Conservation (phyloP, 345 rosid genomes). For the Psidium friedrichsthalianum region DNA sequence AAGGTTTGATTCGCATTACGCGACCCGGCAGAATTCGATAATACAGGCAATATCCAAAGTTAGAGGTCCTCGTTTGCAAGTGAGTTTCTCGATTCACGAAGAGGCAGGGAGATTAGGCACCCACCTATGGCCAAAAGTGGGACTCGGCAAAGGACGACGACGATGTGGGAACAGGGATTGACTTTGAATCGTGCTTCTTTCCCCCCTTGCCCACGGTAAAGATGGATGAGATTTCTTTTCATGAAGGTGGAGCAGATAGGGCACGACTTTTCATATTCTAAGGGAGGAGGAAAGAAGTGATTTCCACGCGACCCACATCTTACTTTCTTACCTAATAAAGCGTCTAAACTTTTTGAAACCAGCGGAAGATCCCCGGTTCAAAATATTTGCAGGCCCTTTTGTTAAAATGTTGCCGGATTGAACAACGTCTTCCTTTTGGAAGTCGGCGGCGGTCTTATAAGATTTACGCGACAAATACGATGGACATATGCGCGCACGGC, state of each 20-base stretch:
- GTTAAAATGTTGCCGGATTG: not conserved
- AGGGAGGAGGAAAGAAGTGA: not conserved
- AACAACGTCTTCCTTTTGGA: not conserved
- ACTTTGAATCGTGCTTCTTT: not conserved
- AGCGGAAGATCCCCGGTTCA: rapidly evolving
- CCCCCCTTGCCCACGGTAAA: not conserved
- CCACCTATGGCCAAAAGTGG: not conserved
- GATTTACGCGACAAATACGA: not conserved
- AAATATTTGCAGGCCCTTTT: rapidly evolving
- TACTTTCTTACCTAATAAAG: not conserved
- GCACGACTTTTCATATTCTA: not conserved
- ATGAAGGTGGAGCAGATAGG: not conserved
- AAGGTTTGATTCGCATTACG: not conserved
- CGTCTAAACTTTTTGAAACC: rapidly evolving
- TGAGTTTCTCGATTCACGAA: not conserved
- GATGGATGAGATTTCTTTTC: not conserved
- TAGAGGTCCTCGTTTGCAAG: not conserved
- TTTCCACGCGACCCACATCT: not conserved
- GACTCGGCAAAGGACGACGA: not conserved
- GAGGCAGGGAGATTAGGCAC: not conserved
- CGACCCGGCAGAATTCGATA: not conserved
- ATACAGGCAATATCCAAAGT: not conserved
- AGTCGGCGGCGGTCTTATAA: not conserved
- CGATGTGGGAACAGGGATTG: not conserved
- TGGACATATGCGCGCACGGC: too few species aligned